Evolutionary conservation across 2,329 filamentous ascomycete genomes (phyloP), one percentile per base, ranked within the genome.

Genomic region (Pseudogymnoascus verrucosus): DNA sequence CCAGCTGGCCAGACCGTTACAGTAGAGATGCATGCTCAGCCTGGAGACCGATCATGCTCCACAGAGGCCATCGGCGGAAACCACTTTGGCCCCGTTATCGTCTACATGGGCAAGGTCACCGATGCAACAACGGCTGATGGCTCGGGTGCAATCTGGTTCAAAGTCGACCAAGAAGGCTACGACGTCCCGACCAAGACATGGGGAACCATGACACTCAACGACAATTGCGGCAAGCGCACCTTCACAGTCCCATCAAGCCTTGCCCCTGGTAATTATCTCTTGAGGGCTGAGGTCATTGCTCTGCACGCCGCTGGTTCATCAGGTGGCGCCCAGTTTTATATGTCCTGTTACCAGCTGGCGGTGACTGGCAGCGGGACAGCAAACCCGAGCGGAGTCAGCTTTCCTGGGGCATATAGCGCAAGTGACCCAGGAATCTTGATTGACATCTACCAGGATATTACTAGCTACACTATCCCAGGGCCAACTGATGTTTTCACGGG

Each of bases 1-100:
- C 74, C 80, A 21, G 77, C 82, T 57, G 80, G 80, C 40, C 79
- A 80, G 28, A 71, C 77, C 1, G 78, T 82, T 67, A 71, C 67
- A 39, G 76, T 76, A 63, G 78, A 80, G 72, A 85, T 85, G 80
- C 82, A 85, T 73, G 78, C 80, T 68, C 79, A 82, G 75, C 74
- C 74, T 16, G 75, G 75, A 57, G 78, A 82, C 68, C 77, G 81
- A 47, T 73, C 67, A 28, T 83, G 80, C 67, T 66, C 75, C 2
- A 79, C 81, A 64, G 73, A 82, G 63, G 79, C 79, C 6, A 81
- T 81, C 65, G 79, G 79, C 5, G 73, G 74, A 61, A 77, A 74
- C 36, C 79, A 81, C 69, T 80, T 76, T 54, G 77, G 77, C 1
- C 77, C 77, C 5, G 70, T 78, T 42, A 77, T 76, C 71, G 73